Conservation (phyloP, 2,329 filamentous ascomycete species). For the Colletotrichum falcatum region DNA sequence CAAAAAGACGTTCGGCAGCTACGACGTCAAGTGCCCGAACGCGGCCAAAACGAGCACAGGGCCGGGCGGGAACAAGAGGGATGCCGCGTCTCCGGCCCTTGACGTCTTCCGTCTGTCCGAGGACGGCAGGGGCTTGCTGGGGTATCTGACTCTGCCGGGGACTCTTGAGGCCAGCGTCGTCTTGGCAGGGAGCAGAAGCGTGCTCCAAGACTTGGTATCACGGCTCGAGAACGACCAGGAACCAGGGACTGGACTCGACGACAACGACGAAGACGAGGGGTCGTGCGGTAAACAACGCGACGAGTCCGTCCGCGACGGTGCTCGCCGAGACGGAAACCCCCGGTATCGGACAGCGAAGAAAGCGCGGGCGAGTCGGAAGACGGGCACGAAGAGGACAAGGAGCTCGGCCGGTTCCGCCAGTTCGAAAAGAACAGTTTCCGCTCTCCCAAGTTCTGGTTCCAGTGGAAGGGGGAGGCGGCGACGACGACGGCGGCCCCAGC, state of each 20-base stretch:
- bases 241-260: fast-evolving
- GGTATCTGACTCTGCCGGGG: constrained; percentile 5
- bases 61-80: not conserved
- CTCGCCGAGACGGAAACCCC: not conserved
- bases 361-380: not conserved
- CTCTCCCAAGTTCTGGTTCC: constrained; percentile 36
- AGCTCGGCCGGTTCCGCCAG: constrained; percentile 6
- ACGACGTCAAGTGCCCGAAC: constrained; percentile 27
- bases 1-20: constrained; percentile 25
- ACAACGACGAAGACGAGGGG: not conserved
- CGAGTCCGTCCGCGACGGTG: not conserved
- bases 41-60: not conserved
- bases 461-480: constrained; percentile 15
- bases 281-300: not conserved
- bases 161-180: constrained; percentile 16
- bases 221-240: not conserved
- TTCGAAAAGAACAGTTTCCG: constrained; percentile 39
- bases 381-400: not conserved
- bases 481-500: fast-evolving
- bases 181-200: constrained; percentile 28
- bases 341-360: not conserved
- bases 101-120: constrained; percentile 31
- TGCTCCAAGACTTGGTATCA: not conserved
- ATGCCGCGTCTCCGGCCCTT: not conserved
- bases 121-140: constrained; percentile 17